These are phyloP conservation scores for Xylariaceae sp. DNA, from an alignment of 2,329 filamentous ascomycete species.

Conservation along the genomic window DNA sequence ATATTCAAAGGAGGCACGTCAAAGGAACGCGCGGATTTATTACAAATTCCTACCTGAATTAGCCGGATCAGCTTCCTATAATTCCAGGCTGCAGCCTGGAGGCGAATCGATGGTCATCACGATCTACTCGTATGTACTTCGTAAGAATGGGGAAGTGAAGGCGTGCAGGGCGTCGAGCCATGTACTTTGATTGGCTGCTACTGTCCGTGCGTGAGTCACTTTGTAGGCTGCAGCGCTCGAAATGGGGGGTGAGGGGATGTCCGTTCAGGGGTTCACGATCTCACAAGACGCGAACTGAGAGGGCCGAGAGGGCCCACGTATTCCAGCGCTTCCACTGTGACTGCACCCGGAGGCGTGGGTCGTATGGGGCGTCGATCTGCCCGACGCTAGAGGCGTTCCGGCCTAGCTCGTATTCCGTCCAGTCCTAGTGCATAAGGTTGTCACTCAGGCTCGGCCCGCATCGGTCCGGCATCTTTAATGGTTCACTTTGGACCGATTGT, in stretches of 20 bases:
- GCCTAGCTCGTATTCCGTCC: too few relatives aligned
- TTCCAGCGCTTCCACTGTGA: too few relatives aligned
- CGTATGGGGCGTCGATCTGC: too few relatives aligned
- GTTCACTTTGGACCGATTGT: not conserved
- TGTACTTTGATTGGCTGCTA: conserved; percentile 19
- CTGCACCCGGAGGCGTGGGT: too few relatives aligned
- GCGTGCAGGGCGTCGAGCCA: conserved; percentile 6
- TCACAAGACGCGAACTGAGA: not conserved
- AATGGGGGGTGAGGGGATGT: not conserved
- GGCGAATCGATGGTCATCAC: conserved; percentile 7
- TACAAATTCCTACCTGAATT: not conserved
- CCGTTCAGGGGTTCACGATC: not conserved
- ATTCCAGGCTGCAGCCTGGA: not conserved
- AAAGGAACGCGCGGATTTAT: too few relatives aligned
- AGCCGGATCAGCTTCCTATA: not conserved
- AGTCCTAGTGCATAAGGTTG: too few relatives aligned
- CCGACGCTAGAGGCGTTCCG: too few relatives aligned
- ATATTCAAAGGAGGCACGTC: not conserved
- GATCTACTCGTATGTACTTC: not conserved
- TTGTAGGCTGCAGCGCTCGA: conserved; percentile 1
- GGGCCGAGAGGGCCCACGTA: too few relatives aligned
- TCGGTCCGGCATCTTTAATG: not conserved
- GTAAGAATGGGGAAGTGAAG: conserved; percentile 3
- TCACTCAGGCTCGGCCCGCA: too few relatives aligned
- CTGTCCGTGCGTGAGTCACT: conserved; percentile 14